phyloP scores from a whole-genome alignment of 768 basidiomycete genomes.

The Tulasnella sp. region DNA sequence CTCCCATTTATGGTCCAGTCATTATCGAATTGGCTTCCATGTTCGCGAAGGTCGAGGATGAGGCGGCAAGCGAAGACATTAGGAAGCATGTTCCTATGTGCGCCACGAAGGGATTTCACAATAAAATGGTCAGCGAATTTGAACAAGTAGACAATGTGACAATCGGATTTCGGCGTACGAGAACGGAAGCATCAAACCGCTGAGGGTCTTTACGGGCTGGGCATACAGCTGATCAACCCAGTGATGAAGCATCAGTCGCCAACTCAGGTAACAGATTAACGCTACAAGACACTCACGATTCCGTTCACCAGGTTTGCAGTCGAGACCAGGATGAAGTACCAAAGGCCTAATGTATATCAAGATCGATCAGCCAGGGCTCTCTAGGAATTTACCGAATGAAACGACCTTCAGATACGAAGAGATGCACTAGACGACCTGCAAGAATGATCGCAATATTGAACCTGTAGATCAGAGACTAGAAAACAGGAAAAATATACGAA shows the following conservation, averaged over 20 bases:
- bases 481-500: no score
- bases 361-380: no score
- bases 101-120: no score
- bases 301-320: conserved; percentile 58
- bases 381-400: no score
- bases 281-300: not conserved
- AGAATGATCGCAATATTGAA: no score
- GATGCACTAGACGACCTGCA: not conserved
- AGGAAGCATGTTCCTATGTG: conserved; percentile 59
- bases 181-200: not conserved
- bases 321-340: conserved; percentile 80
- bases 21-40: conserved; percentile 38
- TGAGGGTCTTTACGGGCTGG: not conserved
- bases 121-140: no score
- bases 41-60: conserved; percentile 72
- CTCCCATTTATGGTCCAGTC: not conserved
- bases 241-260: no score
- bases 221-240: conserved; percentile 2
- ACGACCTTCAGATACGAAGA: conserved; percentile 6
- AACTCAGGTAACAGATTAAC: no score
- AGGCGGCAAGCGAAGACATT: conserved; percentile 72
- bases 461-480: no score
- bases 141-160: no score
- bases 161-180: no score
- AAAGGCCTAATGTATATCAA: no score